Conservation (phyloP, 2,329 filamentous ascomycete species). For the Arthrobotrys musiformis region DNA sequence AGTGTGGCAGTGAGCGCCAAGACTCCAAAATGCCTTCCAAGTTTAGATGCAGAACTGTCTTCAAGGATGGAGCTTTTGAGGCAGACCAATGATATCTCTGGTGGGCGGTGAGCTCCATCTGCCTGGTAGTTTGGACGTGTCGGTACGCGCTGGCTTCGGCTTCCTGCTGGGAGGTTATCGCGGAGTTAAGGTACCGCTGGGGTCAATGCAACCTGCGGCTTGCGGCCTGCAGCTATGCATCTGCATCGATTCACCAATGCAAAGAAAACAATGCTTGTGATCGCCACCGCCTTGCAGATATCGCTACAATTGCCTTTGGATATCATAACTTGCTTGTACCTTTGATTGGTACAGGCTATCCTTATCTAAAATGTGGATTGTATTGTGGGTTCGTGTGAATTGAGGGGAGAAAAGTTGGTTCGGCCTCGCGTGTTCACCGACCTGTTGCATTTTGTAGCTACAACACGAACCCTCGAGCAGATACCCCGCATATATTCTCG, state of each 20-base stretch:
- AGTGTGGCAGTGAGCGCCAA: constrained; percentile 14
- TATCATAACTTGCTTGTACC: background rate
- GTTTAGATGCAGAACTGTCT: background rate
- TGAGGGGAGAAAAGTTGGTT: no score
- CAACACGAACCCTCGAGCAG: background rate
- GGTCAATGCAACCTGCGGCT: background rate
- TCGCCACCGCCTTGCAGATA: background rate
- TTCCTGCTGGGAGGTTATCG: background rate
- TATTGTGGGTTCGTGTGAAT: no score
- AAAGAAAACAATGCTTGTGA: background rate
- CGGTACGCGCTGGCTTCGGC: background rate
- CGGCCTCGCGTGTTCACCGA: background rate
- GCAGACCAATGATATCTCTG: background rate
- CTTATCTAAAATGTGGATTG: background rate
- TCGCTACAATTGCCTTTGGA: background rate
- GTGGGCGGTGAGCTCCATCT: constrained; percentile 1
- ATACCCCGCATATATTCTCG: background rate
- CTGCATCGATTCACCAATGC: background rate
- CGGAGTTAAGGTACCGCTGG: constrained; percentile 1
- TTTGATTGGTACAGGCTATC: background rate
- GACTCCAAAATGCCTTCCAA: background rate
- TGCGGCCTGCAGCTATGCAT: no score
- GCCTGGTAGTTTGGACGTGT: background rate
- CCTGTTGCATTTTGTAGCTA: background rate
- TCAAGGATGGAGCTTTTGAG: background rate